phyloP scores from a whole-genome alignment of 371 early-diverging fungal genomes.

The Apophysomyces trapeziformis region DNA sequence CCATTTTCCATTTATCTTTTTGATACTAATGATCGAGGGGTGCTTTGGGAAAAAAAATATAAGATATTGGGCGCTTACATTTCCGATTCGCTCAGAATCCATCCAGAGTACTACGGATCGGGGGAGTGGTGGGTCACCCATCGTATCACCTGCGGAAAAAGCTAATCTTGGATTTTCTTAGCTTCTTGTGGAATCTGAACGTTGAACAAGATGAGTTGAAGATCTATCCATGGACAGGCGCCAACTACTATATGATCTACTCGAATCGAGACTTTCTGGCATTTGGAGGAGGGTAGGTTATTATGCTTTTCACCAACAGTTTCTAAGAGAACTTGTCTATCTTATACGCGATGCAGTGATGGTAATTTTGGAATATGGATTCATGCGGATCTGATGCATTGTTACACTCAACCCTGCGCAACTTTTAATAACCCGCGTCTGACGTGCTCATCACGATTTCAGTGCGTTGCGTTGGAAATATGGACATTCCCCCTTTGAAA shows the following conservation, averaged over 20 bases:
- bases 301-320: not conserved
- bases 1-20: not conserved
- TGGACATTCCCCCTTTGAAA: slow-evolving; percentile 40
- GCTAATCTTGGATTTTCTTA: slow-evolving; percentile 10
- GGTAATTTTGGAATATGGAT: slow-evolving; percentile 44
- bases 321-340: too few relatives aligned
- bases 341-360: slow-evolving; percentile 18
- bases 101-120: slow-evolving; percentile 39
- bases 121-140: slow-evolving; percentile 45
- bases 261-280: slow-evolving; percentile 32
- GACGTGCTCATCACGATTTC: slow-evolving; percentile 23
- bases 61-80: slow-evolving; percentile 48
- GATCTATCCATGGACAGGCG: slow-evolving; percentile 38
- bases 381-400: slow-evolving; percentile 40
- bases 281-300: slow-evolving; percentile 37
- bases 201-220: slow-evolving; percentile 17
- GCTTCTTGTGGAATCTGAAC: slow-evolving; percentile 38
- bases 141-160: not conserved
- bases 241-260: slow-evolving; percentile 41
- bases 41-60: not conserved
- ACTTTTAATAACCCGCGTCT: slow-evolving; percentile 42
- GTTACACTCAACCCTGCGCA: slow-evolving; percentile 40
- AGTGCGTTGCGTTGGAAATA: slow-evolving; percentile 42
- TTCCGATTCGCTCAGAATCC: slow-evolving; percentile 32
- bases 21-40: not conserved